Evolutionary conservation across 139 green algal species (phyloP), one percentile per base, ranked within the genome.

Genomic region (Chlamydomonas sp.): DNA sequence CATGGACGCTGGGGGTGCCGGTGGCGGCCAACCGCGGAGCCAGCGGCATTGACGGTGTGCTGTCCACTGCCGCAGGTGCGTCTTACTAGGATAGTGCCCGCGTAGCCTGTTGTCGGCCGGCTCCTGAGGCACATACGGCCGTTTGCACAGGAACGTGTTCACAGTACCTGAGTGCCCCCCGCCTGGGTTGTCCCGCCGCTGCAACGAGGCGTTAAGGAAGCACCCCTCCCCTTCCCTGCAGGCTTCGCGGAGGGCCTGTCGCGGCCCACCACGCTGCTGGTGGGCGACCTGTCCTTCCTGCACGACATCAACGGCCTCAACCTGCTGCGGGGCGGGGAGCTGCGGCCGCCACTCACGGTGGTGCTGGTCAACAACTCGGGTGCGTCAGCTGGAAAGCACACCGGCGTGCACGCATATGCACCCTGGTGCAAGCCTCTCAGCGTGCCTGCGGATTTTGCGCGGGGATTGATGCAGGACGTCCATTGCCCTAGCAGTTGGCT

Each of bases 221-320:
- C 17, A 4, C 74, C 12, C 64, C 20, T n/a, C 5, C 79, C 66
- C 58, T n/a, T 6, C 57, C 6, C 49, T 9, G 5, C 88, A 92
- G 98, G 98, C 3, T 99, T 97, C 94, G 98, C 98, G 20, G 92
- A 95, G 60, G 97, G 97, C 3, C 91, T 98, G 31, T 82, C 88
- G 18, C 91, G 95, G 0, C 93, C 94, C 31, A 88, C 94, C 66
- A 99, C 97, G 3, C 93, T 99, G 77, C 77, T 99, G 20, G 84
- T 99, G 0, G 98, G 98, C 8, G 98, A 99, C 90, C 89, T 99
- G 58, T 99, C 97, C n/a, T 99, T 99, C 91, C 89, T 99, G 80
- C 98, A 99, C 84, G 98, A 99, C 92, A 95, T 94, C 84, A 99
- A 99, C 90, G 98, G 97, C 0, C 93, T 99, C 8, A 94, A 94